Base-by-base conservation (phyloP, 305 asterid species). In the Solanum hybrid region DNA sequence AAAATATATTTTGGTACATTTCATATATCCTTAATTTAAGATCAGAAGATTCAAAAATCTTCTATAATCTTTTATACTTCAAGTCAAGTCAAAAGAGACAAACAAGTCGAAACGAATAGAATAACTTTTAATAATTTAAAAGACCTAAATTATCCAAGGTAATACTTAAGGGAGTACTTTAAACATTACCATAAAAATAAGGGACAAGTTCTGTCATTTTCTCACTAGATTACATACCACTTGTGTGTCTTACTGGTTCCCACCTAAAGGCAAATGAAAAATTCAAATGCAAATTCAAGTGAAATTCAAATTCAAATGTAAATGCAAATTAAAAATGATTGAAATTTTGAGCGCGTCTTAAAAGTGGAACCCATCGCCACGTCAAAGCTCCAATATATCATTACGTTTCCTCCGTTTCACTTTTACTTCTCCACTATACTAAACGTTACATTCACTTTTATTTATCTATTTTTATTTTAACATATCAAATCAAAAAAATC, bases 181-280 rank as follows among this genome's bases (percentile, higher is more conserved):
- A 10, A 78, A 78, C 31, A 60, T 34, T 78, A 22, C 17, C 13
- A 10, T 10, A 10, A 35, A 35, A 35, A 5, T 35, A 10, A 78
- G 56, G 51, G 85, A 78, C 51, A 1, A 35, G 1, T 35, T 22
- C n/a, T 35, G 56, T 35, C 12, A 78, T 35, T 35, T 34, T 35
- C 51, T 78, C 84, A 60, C 14, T 56, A 79, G 75, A 86, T 88
- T 81, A 38, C 96, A 92, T 93, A 89, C 95, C 94, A 88, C 90
- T 92, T 85, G 88, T 93, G 94, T 93, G 96, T 93, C 93, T 88
- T 89, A 92, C 95, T 93, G 95, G 93, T 91, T 91, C 89, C 89
- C 85, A 77, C 89, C 86, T 34, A 78, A 77, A 87, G 40, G 89
- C 84, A 73, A 73, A 38, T 73, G 40, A 13, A 24, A 71, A 87